Base-by-base conservation (phyloP, 2,329 filamentous ascomycete species). In the Beauveria asiatica region DNA sequence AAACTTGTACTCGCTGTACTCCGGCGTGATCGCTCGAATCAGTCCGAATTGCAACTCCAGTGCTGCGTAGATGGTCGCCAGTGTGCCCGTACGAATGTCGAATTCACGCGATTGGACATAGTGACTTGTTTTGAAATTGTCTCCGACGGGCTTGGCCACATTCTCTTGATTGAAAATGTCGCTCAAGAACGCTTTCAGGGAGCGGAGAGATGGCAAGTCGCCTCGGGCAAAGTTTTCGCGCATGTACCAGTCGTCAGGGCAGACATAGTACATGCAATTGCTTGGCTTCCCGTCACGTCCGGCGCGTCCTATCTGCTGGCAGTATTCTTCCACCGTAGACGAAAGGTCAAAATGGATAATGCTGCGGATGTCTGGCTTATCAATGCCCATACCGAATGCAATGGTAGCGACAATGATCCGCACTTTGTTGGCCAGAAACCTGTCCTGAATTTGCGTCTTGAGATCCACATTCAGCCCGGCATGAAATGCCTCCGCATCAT, bases 311-410 rank as follows among this genome's bases (percentile, higher is more conserved):
- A 84, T 77, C 62, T 83, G 80, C 59, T 84, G 81, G 51, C 79
- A 81, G 65, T 84, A 84, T 30, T 81, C 80, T 63, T 84, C 81
- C 1, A 84, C 68, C 8, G 78, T 81, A 58, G 72, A 75, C 0
- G 81, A 73, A 3, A 82, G 68, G 55, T 80, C 78, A 64, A 75
- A 82, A 62, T 83, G 81, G 10, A 83, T 65, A 39, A 84, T 75
- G 60, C 81, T 83, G 7, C 81, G 75, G 45, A 84, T 83, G 53
- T 80, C 74, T 39, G 74, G 62, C 62, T 84, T 84, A 66, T 84
- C 81, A 19, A 84, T 83, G 0, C 82, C 82, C 81, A 84, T 84
- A 0, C 81, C 82, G 55, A 84, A 84, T 1, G 82, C 82, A 45
- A 83, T 83, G 0, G 81, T 84, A 3, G 81, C 80, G 19, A 66